Percentiles rank a stretch among this genome's conserved stretches.
phyloP scores from a whole-genome alignment of 176 grass and related monocot genomes.

The Ampelocalamus luodianensis region DNA sequence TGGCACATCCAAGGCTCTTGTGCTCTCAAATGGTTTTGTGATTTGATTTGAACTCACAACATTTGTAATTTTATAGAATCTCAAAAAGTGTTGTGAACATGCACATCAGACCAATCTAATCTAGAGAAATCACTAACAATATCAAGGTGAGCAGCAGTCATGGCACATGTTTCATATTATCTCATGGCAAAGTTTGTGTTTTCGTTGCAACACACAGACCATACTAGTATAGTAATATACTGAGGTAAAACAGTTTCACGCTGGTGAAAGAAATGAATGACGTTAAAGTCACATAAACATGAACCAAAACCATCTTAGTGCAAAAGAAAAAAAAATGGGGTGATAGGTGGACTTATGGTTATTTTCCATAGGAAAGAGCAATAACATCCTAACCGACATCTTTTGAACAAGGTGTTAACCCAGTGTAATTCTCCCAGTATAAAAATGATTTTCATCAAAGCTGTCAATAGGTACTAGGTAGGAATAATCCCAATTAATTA shows the following conservation, averaged over 20 bases:
- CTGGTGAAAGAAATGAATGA: conserved; percentile 22
- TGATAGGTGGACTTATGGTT: not conserved
- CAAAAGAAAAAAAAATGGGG: not conserved
- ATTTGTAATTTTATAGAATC: too few relatives aligned
- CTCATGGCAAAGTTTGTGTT: too few relatives aligned
- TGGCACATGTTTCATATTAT: too few relatives aligned
- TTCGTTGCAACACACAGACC: too few relatives aligned
- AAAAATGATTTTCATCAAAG: conserved; percentile 2
- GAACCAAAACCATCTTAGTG: not conserved
- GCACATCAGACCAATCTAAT: too few relatives aligned
- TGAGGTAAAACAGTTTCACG: not conserved
- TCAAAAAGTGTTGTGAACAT: too few relatives aligned
- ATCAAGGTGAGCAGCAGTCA: too few relatives aligned
- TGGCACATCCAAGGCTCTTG: too few relatives aligned
- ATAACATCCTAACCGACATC: conserved; percentile 3
- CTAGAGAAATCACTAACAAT: too few relatives aligned
- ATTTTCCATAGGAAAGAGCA: not conserved
- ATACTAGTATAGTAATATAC: not conserved
- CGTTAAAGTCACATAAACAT: not conserved
- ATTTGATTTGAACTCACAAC: too few relatives aligned
- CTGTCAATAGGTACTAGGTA: not conserved
- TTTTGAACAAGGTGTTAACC: not conserved
- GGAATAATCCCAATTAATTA: not conserved
- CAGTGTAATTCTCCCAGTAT: conserved; percentile 9
- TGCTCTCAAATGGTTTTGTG: too few relatives aligned